Conservation (phyloP, 768 basidiomycete genomes). For the Psilocybe azurescens region DNA sequence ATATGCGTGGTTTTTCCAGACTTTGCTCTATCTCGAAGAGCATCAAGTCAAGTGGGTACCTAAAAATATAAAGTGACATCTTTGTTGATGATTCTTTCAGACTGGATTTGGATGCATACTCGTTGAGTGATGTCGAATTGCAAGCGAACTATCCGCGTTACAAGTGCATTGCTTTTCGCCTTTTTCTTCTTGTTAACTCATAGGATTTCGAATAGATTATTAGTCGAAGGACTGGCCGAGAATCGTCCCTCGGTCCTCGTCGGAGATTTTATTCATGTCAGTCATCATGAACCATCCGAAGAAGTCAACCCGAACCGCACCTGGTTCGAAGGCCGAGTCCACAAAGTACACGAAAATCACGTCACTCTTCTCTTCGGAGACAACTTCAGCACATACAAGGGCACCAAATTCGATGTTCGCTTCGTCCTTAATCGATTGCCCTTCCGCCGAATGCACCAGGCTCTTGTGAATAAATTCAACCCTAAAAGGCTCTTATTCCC, state of each 20-base stretch:
- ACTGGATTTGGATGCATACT: slow-evolving; percentile 43
- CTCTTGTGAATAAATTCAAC: slow-evolving; percentile 43
- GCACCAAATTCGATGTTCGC: slow-evolving; percentile 53
- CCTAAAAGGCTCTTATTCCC: slow-evolving; percentile 57
- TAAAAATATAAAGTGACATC: background rate
- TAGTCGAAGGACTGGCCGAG: slow-evolving; percentile 61
- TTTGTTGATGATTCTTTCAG: slow-evolving; percentile 25
- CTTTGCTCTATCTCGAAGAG: slow-evolving; percentile 55
- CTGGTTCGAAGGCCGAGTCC: slow-evolving; percentile 53
- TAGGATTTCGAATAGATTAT: slow-evolving; percentile 37
- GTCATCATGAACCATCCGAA: slow-evolving; percentile 26
- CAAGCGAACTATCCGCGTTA: slow-evolving; percentile 43
- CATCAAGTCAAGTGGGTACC: slow-evolving; percentile 46
- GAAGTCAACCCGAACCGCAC: slow-evolving; percentile 25
- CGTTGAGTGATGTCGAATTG: slow-evolving; percentile 41
- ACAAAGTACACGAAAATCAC: slow-evolving; percentile 44
- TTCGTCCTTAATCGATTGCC: slow-evolving; percentile 62
- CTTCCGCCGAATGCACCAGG: slow-evolving; percentile 60
- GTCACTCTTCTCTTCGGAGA: slow-evolving; percentile 54
- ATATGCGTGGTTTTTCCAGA: slow-evolving; percentile 50
- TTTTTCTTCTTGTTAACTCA: background rate
- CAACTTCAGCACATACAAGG: slow-evolving; percentile 44
- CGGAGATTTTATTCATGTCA: slow-evolving; percentile 50
- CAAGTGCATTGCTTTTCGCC: slow-evolving; percentile 36
- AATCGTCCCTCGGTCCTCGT: slow-evolving; percentile 63